Conservation (phyloP, 1,139 yeast genomes). For the Komagataea norvegica region DNA sequence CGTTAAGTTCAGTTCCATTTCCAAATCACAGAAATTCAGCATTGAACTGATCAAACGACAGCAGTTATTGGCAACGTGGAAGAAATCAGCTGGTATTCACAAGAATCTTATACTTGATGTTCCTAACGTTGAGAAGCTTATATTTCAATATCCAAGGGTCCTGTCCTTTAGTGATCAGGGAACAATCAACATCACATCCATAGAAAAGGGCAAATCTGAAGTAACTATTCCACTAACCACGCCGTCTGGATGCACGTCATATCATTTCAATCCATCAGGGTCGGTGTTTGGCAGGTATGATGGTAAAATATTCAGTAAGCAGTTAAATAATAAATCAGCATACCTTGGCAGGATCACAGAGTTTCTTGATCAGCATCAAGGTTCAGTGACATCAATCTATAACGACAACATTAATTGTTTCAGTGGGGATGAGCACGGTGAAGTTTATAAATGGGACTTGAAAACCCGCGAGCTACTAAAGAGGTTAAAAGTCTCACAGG, state of each 20-base stretch:
- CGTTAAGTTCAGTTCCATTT: slow-evolving; percentile 49
- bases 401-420: slow-evolving; percentile 32
- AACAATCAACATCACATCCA: slow-evolving; percentile 29
- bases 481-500: slow-evolving; percentile 21
- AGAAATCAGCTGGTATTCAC: slow-evolving; percentile 39
- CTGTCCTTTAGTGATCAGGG: slow-evolving; percentile 34
- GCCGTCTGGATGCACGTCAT: slow-evolving; percentile 35
- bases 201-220: slow-evolving; percentile 26
- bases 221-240: slow-evolving; percentile 33
- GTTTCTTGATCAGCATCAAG: slow-evolving; percentile 30
- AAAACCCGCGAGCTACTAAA: slow-evolving; percentile 23
- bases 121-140: slow-evolving; percentile 25
- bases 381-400: slow-evolving; percentile 34
- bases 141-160: slow-evolving; percentile 32
- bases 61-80: slow-evolving; percentile 45
- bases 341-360: slow-evolving; percentile 35
- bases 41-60: slow-evolving; percentile 51
- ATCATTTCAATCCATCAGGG: slow-evolving; percentile 31
- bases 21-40: slow-evolving; percentile 50
- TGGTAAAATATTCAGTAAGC: slow-evolving; percentile 38
- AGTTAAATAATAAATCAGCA: slow-evolving; percentile 32
- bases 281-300: slow-evolving; percentile 43
- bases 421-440: slow-evolving; percentile 40
- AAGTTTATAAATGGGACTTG: slow-evolving; percentile 32
- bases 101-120: slow-evolving; percentile 30